Base-by-base conservation (phyloP, 495 filamentous ascomycete genomes). In the Staphylotrichum longicolle region DNA sequence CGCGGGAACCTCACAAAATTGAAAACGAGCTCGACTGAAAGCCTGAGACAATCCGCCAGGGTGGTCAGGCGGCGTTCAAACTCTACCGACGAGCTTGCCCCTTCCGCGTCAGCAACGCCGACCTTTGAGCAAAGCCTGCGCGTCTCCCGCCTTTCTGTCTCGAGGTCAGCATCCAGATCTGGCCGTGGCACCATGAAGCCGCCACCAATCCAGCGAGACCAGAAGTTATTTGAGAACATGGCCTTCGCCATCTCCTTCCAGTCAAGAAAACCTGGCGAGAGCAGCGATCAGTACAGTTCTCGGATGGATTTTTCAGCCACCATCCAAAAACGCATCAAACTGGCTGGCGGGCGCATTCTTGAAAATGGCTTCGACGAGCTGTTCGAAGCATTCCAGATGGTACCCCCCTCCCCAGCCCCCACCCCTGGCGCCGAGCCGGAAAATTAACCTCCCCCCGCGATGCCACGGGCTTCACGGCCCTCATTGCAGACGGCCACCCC, bases 401-500 rank as follows among this genome's bases (percentile, higher is more conserved):
- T 58, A 42, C 62, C 27, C 57, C 60, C 12, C 53, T 54, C 1
- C 33, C 56, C 70, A 2, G 27, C 63, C 6, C 30, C 65, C 9
- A 58, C 57, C 27, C 55, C 55, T 32, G 56, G 63, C 48, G 63
- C 64, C 15, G 64, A 71, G 35, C 63, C 71, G 44, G 70, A 71
- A 71, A 7, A 69, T 72, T 12, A 69, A 40, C 27, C 64, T 73
- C 5, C 85, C 75, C 1, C 45, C 74, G 85, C 34, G 71, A 78
- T 15, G 70, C 78, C 10, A 74, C 88, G 0, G 90, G 91, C 5
- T 98, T 98, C 72, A 82, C 86, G 1, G 91, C 88, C 30, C 76
- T 98, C 15, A 91, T 98, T 62, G 87, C 94, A 0, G 89, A 97
- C 71, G 83, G 83, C 34, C 87, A 96, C 72, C 88, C 11, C 86